These are phyloP conservation scores for Scutellospora calospora DNA, from an alignment of 371 early-diverging fungal genomes.

Conservation along the genomic window DNA sequence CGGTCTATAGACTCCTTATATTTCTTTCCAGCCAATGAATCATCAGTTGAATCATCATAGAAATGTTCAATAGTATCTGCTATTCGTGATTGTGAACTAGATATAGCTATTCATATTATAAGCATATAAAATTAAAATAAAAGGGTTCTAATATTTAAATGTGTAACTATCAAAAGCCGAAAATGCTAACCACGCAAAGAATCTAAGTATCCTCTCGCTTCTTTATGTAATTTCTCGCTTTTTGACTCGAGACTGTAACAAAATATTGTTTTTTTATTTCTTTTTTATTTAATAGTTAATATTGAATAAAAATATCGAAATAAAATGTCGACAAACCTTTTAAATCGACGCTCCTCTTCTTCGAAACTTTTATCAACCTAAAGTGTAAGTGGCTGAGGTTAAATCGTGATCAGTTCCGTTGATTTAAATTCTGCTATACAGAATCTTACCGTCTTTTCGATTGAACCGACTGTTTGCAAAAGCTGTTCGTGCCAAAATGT, in stretches of 20 bases:
- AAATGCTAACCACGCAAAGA: slow-evolving; percentile 73
- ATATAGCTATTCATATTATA: slow-evolving; percentile 68
- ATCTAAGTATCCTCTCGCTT: slow-evolving; percentile 94
- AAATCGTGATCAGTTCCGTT: neutral
- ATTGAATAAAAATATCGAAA: neutral
- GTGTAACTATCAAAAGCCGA: too few species aligned
- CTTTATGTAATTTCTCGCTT: slow-evolving; percentile 85
- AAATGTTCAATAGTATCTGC: slow-evolving; percentile 81
- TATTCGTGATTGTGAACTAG: slow-evolving; percentile 82
- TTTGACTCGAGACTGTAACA: slow-evolving; percentile 83
- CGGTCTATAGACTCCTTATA: slow-evolving; percentile 81
- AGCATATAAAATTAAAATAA: neutral
- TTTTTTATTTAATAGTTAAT: neutral
- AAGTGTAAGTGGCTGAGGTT: neutral
- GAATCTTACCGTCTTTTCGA: slow-evolving; percentile 69
- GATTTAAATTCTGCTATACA: neutral
- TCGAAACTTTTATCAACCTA: slow-evolving; percentile 85
- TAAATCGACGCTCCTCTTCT: slow-evolving; percentile 84
- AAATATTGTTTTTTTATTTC: neutral
- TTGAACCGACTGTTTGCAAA: slow-evolving; percentile 75
- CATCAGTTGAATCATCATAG: slow-evolving; percentile 63
- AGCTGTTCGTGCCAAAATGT: slow-evolving; percentile 51
- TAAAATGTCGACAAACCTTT: slow-evolving; percentile 62
- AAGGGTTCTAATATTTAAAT: neutral
- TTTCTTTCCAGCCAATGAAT: slow-evolving; percentile 62